Evolutionary conservation across 2,329 filamentous ascomycete genomes (phyloP).

Genomic region (Microsporum ferrugineum): DNA sequence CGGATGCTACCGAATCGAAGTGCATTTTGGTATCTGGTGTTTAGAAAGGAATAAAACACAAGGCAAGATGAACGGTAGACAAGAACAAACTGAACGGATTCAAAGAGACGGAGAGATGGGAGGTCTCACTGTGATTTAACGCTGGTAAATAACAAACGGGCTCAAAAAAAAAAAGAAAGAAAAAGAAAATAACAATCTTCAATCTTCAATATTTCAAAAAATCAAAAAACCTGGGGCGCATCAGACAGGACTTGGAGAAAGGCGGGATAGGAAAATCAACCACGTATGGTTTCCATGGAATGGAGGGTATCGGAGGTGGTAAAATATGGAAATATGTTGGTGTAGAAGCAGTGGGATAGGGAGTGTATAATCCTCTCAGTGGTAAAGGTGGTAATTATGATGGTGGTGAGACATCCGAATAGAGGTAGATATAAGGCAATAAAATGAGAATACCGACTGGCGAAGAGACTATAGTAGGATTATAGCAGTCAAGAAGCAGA

Average conservation of each 20-base stretch:
- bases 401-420: not conserved
- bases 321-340: not conserved
- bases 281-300: not conserved
- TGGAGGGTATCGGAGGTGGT: not conserved
- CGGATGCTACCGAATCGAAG: not conserved
- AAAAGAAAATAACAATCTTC: slow-evolving; percentile 14
- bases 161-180: not conserved
- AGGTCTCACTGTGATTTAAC: not conserved
- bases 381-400: not conserved
- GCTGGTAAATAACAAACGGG: not conserved
- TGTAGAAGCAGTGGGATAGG: not conserved
- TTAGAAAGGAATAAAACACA: slow-evolving; percentile 3
- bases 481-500: slow-evolving; percentile 9
- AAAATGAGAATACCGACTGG: slow-evolving; percentile 11
- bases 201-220: not conserved
- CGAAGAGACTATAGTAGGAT: slow-evolving; percentile 11
- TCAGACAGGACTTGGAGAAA: not conserved
- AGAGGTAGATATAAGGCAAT: slow-evolving; percentile 11
- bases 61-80: not conserved
- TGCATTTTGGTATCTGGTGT: not conserved
- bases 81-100: not conserved
- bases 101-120: not conserved
- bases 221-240: not conserved
- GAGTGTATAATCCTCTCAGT: not conserved
- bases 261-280: not conserved